Percentiles rank a stretch among this genome's conserved stretches.
Conservation (phyloP, 352 stramenopile species). For the Phytophthora multivora region DNA sequence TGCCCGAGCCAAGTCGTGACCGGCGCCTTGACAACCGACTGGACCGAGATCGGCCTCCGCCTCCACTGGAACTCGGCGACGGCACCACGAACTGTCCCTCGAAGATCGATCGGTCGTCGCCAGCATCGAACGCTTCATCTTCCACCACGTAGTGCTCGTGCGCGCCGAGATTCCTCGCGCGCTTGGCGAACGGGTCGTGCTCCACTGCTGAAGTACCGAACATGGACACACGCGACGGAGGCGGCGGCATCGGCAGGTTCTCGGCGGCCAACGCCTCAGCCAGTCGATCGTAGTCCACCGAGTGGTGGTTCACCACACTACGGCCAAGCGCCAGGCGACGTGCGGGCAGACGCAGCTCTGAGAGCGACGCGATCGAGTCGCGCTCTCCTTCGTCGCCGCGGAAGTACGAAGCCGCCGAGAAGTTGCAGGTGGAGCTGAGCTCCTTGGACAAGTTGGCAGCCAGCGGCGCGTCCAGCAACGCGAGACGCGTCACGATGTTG, state of each 20-base stretch:
- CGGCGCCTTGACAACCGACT: conserved; percentile 19
- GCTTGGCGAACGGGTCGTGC: conserved; percentile 60
- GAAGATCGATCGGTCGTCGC: conserved; percentile 36
- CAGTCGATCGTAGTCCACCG: conserved; percentile 57
- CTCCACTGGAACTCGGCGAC: conserved; percentile 28
- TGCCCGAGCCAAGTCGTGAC: conserved; percentile 24
- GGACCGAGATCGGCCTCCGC: conserved; percentile 8
- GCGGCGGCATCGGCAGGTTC: conserved; percentile 49
- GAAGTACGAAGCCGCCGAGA: conserved; percentile 63
- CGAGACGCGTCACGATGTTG: conserved; percentile 66
- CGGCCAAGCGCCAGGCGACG: conserved; percentile 48
- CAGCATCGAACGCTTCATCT: conserved; percentile 32
- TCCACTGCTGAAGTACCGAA: conserved; percentile 57
- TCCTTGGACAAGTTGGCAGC: conserved; percentile 46
- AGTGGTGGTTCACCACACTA: conserved; percentile 71
- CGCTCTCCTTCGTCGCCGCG: conserved; percentile 33
- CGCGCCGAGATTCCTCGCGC: conserved; percentile 44
- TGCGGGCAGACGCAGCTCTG: conserved; percentile 44
- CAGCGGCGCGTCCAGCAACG: conserved; percentile 48
- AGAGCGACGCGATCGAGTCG: conserved; percentile 49
- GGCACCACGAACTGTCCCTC: conserved; percentile 32
- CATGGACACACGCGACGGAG: conserved; percentile 68
- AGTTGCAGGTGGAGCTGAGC: conserved; percentile 41
- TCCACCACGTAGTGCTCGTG: conserved; percentile 72
- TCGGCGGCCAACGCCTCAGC: conserved; percentile 42